Base-by-base conservation (phyloP, 2,329 filamentous ascomycete genomes). In the Blumeria graminis region DNA sequence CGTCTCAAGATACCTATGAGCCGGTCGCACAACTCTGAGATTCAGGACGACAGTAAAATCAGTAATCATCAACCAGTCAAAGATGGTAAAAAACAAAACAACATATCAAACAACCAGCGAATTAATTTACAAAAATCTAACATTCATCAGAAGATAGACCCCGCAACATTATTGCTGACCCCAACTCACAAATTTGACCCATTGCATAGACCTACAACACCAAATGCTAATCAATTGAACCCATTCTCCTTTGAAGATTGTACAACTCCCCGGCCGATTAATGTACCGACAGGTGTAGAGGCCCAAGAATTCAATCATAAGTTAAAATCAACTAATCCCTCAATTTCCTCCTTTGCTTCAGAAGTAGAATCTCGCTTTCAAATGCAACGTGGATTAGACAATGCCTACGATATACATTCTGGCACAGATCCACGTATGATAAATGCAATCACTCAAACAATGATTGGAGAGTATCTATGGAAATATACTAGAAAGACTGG, bases 401-500 rank as follows among this genome's bases (percentile, higher is more conserved):
- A 16, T 9, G 16, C 50, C 14, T 14, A 10, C n/a, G 14, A 36
- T n/a, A 69, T 71, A 57, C 71, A 74, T 33, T 69, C 72, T 51
- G 82, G 81, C 13, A 94, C 88, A 5, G 92, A 98, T 70, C 90
- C 90, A 60, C 85, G 90, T 63, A 95, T 98, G 88, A 96, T 98
- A 62, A 88, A 95, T 71, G 92, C 92, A 53, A 95, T 98, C 61
- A 98, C 92, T 1, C 90, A 98, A 69, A 96, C 92, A 16, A 98
- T 98, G 92, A 96, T 98, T 65, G 92, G 92, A 57, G 92, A 98
- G 68, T 96, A 90, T 68, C 74, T 98, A 43, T 98, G 92, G 92
- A 98, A 98, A 69, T 98, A 98, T 70, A 98, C 92, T 0, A 84
- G 92, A 64, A 94, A 92, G 71, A 76, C 89, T 58, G 89, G 88